Evolutionary conservation across 2,329 filamentous ascomycete genomes (phyloP).

Genomic region (Exophiala alcalophila): DNA sequence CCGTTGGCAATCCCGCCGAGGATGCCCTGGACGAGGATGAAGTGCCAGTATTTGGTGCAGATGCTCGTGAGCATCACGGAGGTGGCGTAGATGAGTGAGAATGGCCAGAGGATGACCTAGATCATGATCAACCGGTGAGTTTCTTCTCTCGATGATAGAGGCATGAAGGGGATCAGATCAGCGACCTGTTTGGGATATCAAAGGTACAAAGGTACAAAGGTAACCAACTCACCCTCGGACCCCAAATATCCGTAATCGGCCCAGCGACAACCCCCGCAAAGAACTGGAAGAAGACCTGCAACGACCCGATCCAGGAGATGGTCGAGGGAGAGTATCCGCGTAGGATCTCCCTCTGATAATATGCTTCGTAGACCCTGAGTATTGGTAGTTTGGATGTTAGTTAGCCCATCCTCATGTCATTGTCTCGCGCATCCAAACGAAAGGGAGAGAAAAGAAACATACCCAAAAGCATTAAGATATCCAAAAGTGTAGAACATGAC

Average conservation of each 20-base stretch:
- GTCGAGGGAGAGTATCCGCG: constrained; percentile 49
- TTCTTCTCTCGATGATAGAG: no score
- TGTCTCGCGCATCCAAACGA: neutral
- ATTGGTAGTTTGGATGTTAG: constrained; percentile 2
- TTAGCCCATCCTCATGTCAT: neutral
- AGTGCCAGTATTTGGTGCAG: constrained; percentile 39
- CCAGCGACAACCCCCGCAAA: constrained; percentile 82
- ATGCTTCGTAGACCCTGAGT: constrained; percentile 35
- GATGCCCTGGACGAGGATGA: constrained; percentile 41
- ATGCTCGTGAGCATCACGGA: constrained; percentile 39
- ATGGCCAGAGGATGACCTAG: constrained; percentile 33
- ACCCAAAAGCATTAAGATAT: constrained; percentile 22
- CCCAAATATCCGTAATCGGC: constrained; percentile 70
- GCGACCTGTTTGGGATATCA: neutral
- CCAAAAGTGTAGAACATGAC: constrained; percentile 20
- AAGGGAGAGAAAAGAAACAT: constrained; percentile 2
- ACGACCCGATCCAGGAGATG: constrained; percentile 82
- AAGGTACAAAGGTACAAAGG: constrained; percentile 11
- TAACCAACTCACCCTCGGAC: constrained; percentile 39
- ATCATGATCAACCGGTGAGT: constrained; percentile 28
- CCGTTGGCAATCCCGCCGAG: constrained; percentile 41
- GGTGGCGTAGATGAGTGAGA: constrained; percentile 30
- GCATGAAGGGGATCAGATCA: no score
- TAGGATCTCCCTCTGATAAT: constrained; percentile 31
- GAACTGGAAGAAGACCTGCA: constrained; percentile 79